Base-by-base conservation (phyloP, 2,329 filamentous ascomycete species). In the Trichophyton rubrum region DNA sequence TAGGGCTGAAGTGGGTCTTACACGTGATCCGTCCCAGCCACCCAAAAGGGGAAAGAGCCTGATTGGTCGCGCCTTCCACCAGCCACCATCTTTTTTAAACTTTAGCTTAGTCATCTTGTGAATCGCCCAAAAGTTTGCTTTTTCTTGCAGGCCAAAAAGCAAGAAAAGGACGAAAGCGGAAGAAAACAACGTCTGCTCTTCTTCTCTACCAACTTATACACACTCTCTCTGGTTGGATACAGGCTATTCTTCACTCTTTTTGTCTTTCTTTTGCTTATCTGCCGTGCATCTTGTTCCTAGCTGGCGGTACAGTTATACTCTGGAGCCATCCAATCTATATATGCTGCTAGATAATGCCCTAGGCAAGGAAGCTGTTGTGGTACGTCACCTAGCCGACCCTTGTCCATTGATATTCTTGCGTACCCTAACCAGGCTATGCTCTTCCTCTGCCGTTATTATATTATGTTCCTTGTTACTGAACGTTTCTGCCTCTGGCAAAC, bases 361-460 rank as follows among this genome's bases (percentile, higher is more conserved):
- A 33, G 17, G 49, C 49, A 53, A 53, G 55, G 27, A 30, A 57
- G 55, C 55, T 57, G 55, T 57, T 59, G 56, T 59, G 41, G 56
- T 59, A 47, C 56, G 56, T 59, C 40, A 59, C 56, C 41, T 11
- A 59, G 38, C 56, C 38, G 30, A 59, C 56, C 56, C 56, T n/a
- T 13, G n/a, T 30, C 27, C 33, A 38, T 38, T 45, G 27, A 33
- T 2, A 43, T 20, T 47, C 20, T 47, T 47, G 43, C 20, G 56
- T 33, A 24, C 24, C 56, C n/a, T 38, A 22, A 15, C 22, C 56
- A 41, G 56, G 56, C 22, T 47, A 22, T 59, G 56, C 38, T 45
- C 11, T 27, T 57, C 15, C 22, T 53, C 40, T n/a, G n/a, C 15
- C 5, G n/a, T 30, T 30, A 15, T 15, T 53, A n/a, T 53, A 13